Base-by-base conservation (phyloP, 495 filamentous ascomycete species). In the Haplographium delicatum region DNA sequence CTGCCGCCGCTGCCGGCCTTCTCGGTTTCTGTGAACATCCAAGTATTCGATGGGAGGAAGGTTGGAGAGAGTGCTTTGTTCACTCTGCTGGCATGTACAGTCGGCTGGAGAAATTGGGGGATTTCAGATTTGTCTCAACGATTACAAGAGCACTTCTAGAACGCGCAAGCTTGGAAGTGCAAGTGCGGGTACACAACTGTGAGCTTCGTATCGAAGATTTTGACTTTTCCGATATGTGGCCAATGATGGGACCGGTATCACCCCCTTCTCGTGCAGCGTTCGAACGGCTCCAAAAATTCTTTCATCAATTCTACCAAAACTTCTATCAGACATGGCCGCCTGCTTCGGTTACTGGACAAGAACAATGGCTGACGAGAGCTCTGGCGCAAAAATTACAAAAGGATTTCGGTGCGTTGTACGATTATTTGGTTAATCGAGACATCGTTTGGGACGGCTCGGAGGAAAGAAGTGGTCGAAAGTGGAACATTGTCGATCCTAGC, bases 351-450 rank as follows among this genome's bases (percentile, higher is more conserved):
- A 54, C 60, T 2, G 58, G 52, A 41, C 73, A 73, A 28, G 67
- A 66, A 13, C 72, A 68, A 33, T 85, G 82, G 78, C 68, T 88
- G 25, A 83, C 79, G 10, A 66, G 83, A 20, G 71, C 69, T 24
- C 62, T 84, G 16, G 76, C 76, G 1, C 67, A 72, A 22, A 63
- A 67, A 22, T 64, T 88, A n/a, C 79, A 83, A 53, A 72, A 70
- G 28, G 84, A 88, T 56, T 86, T 87, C 47, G 75, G 78, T 13
- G 74, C 80, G 4, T 69, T 88, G 13, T 88, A 86, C 50, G 82
- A 87, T 60, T 88, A 85, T 54, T 69, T 88, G 4, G 83, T 88
- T 27, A 82, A 86, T 63, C 72, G 81, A 2, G 80, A 86, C 43
- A 72, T 85, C 9, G 61, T 75, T 0, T 88, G 84, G 78, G 79